phyloP scores from a whole-genome alignment of 164 flowering plant genomes.

The Berberis thunbergii region DNA sequence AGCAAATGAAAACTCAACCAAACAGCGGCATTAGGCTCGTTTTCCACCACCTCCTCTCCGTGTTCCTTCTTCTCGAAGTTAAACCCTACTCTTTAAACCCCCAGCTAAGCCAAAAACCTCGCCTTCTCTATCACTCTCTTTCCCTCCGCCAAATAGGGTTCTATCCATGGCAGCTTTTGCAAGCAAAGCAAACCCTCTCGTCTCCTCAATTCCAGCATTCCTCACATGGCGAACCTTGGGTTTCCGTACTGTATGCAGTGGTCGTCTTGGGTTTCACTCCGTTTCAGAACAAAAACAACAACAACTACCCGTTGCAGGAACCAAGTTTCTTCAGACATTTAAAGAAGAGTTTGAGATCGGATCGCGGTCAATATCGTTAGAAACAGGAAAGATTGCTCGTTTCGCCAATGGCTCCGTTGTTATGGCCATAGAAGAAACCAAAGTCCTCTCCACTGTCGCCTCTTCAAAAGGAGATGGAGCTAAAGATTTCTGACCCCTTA shows the following conservation, averaged over 20 bases:
- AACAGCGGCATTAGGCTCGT: too few relatives aligned
- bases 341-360: constrained; percentile 83
- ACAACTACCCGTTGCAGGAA: constrained; percentile 16
- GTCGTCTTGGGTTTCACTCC: constrained; percentile 25
- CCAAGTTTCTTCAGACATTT: constrained; percentile 55
- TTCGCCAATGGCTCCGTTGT: constrained; percentile 94
- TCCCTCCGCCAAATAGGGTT: neutral
- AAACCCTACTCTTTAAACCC: constrained; percentile 9
- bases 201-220: constrained; percentile 26
- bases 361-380: constrained; percentile 47
- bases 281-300: constrained; percentile 12
- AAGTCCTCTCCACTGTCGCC: constrained; percentile 71
- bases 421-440: constrained; percentile 67
- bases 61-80: neutral
- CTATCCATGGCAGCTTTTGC: constrained; percentile 7
- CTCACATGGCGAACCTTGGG: constrained; percentile 40
- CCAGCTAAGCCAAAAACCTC: too few relatives aligned
- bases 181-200: constrained; percentile 33
- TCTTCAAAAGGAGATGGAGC: constrained; percentile 52
- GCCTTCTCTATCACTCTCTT: neutral
- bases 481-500: constrained; percentile 79
- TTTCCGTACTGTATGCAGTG: constrained; percentile 43
- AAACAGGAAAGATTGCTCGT: constrained; percentile 85
- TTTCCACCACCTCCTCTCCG: too few relatives aligned
- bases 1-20: too few relatives aligned